Percentiles rank a stretch among this genome's conserved stretches.
phyloP scores from a whole-genome alignment of 2,329 filamentous ascomycete species.

The Sclerotinia nivalis region DNA sequence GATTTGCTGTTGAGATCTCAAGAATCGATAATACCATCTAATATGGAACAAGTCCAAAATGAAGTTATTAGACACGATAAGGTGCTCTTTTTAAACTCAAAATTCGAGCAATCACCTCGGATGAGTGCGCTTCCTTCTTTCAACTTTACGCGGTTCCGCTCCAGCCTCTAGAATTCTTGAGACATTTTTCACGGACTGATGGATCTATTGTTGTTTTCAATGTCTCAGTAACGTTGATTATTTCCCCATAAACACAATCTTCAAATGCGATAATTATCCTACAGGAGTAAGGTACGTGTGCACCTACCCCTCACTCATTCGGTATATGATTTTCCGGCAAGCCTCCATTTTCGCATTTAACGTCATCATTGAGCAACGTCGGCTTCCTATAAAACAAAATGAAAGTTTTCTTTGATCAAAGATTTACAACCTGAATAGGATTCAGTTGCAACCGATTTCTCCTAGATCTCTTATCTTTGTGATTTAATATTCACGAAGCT shows the following conservation, averaged over 20 bases:
- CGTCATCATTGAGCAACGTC: neutral
- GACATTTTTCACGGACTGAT: neutral
- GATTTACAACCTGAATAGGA: neutral
- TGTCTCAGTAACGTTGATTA: neutral
- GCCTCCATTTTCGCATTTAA: neutral
- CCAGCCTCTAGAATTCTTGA: neutral
- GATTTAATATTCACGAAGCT: neutral
- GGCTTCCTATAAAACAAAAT: constrained; percentile 1
- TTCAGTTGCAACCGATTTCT: neutral
- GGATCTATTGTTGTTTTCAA: no score
- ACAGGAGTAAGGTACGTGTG: neutral
- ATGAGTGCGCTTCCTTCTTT: neutral
- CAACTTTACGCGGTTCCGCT: neutral
- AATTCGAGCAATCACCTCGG: neutral
- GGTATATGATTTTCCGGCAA: neutral
- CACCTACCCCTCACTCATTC: constrained; percentile 14
- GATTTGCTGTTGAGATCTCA: no score
- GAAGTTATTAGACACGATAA: neutral
- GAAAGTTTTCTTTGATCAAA: neutral
- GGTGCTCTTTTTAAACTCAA: neutral
- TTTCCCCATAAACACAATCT: neutral
- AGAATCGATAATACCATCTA: neutral
- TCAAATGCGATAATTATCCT: neutral
- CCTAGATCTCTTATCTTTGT: neutral
- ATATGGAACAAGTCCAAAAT: neutral